phyloP scores from a whole-genome alignment of 257 asterid species.

The Scutellaria baicalensis region DNA sequence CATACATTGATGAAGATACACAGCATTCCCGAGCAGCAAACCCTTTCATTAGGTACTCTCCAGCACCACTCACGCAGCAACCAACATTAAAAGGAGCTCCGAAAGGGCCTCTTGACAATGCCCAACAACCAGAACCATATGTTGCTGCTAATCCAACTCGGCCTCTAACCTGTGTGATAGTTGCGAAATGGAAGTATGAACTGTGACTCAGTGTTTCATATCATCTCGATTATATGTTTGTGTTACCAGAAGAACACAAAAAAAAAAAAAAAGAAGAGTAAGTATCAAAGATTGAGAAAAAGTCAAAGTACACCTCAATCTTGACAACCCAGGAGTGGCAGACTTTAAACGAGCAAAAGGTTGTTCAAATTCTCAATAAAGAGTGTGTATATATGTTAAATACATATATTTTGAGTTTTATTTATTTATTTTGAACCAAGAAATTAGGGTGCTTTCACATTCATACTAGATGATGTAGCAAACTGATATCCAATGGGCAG shows the following conservation, averaged over 20 bases:
- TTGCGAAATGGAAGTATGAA: background rate
- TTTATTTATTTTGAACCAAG: background rate
- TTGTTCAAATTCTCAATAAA: background rate
- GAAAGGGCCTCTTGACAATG: constrained; percentile 50
- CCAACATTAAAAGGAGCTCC: constrained; percentile 62
- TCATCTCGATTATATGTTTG: background rate
- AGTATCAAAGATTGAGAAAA: background rate
- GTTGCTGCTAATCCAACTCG: constrained; percentile 94
- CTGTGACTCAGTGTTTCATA: background rate
- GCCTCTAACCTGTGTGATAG: constrained; percentile 60
- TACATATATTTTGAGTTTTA: background rate
- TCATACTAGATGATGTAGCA: background rate
- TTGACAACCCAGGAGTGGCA: background rate
- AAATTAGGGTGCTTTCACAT: background rate
- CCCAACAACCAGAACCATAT: constrained; percentile 98
- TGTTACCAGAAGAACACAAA: background rate
- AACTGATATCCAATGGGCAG: background rate
- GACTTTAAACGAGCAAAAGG: background rate
- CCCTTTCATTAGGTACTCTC: constrained; percentile 86
- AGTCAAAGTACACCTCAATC: background rate
- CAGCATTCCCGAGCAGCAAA: constrained; percentile 89
- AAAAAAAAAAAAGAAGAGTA: background rate
- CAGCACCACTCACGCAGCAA: constrained; percentile 94
- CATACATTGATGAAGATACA: constrained; percentile 63
- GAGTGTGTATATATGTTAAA: background rate